Percentiles rank a stretch among this genome's conserved stretches.
Evolutionary conservation across 2,329 filamentous ascomycete genomes (phyloP).

Genomic region (Tolypocladium inflatum): DNA sequence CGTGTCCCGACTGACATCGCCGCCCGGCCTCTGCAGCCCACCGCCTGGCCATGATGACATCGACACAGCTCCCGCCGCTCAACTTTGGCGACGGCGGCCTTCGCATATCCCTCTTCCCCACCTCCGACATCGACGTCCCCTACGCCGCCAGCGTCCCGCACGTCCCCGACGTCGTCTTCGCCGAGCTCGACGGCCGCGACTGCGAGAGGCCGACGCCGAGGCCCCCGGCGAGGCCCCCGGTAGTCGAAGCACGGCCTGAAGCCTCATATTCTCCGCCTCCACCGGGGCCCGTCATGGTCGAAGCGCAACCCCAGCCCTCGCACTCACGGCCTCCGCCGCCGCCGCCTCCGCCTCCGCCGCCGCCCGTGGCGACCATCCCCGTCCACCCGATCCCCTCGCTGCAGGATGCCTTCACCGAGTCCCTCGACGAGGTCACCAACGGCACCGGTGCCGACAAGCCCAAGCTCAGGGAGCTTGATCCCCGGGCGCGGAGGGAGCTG

Average conservation of each 20-base stretch:
- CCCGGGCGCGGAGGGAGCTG: conserved; percentile 52
- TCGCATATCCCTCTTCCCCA: conserved; percentile 19
- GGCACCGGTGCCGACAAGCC: conserved; percentile 35
- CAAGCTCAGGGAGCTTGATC: conserved; percentile 43
- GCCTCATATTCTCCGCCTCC: conserved; percentile 1
- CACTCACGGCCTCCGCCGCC: neutral
- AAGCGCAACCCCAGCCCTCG: neutral
- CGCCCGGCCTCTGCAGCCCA: neutral
- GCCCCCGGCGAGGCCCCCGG: neutral
- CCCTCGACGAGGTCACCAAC: conserved; percentile 61
- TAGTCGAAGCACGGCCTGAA: neutral
- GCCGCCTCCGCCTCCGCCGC: conserved; percentile 9
- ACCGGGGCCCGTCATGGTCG: neutral
- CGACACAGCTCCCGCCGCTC: conserved; percentile 18
- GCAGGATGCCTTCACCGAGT: conserved; percentile 77
- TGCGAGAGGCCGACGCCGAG: neutral
- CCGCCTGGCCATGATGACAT: conserved; percentile 12
- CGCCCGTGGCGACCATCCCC: conserved; percentile 15
- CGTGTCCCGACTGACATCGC: neutral
- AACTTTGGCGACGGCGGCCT: conserved; percentile 16
- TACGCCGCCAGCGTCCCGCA: neutral
- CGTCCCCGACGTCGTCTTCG: neutral
- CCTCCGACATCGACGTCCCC: conserved; percentile 8
- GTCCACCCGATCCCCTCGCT: conserved; percentile 64
- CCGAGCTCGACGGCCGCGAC: conserved; percentile 9